Evolutionary conservation across 352 stramenopile species (phyloP).

Genomic region (Phytophthora multivora): DNA sequence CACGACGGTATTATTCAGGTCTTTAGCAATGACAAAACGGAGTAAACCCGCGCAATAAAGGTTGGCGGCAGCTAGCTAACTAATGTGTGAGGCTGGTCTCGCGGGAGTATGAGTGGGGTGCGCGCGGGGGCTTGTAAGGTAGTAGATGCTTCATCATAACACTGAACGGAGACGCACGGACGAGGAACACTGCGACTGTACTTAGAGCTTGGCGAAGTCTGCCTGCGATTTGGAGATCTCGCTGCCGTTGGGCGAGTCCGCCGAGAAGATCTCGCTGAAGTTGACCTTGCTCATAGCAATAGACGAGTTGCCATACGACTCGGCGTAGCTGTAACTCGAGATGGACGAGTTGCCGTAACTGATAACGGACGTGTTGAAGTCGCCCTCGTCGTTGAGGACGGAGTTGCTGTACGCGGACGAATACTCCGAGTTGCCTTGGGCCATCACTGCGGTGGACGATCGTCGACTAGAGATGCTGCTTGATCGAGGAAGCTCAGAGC

Average conservation of each 20-base stretch:
- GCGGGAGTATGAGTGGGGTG: slow-evolving; percentile 18
- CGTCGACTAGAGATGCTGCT: slow-evolving; percentile 30
- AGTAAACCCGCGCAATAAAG: slow-evolving; percentile 30
- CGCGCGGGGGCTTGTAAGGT: slow-evolving; percentile 4
- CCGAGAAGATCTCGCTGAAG: slow-evolving; percentile 67
- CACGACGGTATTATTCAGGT: neutral
- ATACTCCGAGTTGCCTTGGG: slow-evolving; percentile 31
- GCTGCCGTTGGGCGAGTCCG: slow-evolving; percentile 45
- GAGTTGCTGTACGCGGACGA: slow-evolving; percentile 37
- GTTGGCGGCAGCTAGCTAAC: slow-evolving; percentile 10
- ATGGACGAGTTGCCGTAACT: slow-evolving; percentile 39
- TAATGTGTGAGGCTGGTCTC: slow-evolving; percentile 20
- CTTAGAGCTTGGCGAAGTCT: slow-evolving; percentile 66
- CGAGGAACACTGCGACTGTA: slow-evolving; percentile 9
- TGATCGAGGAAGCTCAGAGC: slow-evolving; percentile 18
- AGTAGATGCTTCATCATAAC: slow-evolving; percentile 13
- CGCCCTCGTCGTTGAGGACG: slow-evolving; percentile 20
- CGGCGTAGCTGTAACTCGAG: slow-evolving; percentile 38
- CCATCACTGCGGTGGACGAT: slow-evolving; percentile 58
- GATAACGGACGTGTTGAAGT: slow-evolving; percentile 30
- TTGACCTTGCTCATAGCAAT: slow-evolving; percentile 65
- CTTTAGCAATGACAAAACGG: slow-evolving; percentile 16
- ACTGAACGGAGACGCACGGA: slow-evolving; percentile 24
- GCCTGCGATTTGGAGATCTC: slow-evolving; percentile 42
- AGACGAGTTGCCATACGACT: slow-evolving; percentile 59